A percentile compares a stretch with the other conserved stretches of the same genome.
Conservation (phyloP, 495 filamentous ascomycete genomes). For the Penicillium dipodomyicola region DNA sequence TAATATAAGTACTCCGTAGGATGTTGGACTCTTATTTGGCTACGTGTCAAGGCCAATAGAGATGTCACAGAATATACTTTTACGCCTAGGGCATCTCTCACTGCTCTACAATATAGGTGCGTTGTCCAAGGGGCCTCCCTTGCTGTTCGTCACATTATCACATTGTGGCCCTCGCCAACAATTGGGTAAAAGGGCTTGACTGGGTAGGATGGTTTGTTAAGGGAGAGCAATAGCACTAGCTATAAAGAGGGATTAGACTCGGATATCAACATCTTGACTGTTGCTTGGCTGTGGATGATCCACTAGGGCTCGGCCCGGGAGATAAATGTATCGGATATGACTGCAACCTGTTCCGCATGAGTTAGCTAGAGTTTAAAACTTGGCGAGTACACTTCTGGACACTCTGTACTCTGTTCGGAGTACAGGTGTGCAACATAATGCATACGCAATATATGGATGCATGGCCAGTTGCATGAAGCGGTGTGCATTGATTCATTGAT, state of each 20-base stretch:
- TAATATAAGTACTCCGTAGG: neutral
- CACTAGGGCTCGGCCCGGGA: neutral
- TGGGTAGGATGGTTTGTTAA: neutral
- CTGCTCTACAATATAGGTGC: neutral
- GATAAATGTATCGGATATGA: neutral
- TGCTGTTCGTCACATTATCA: neutral
- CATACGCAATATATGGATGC: neutral
- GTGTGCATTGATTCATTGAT: slow-evolving; percentile 1
- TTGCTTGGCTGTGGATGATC: too few relatives aligned
- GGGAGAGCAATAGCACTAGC: neutral
- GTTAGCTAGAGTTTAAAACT: too few relatives aligned
- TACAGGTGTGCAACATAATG: too few relatives aligned
- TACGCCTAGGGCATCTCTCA: neutral
- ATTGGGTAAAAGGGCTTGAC: neutral
- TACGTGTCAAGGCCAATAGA: neutral
- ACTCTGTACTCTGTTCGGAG: too few relatives aligned
- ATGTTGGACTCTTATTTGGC: neutral
- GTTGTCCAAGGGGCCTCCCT: neutral
- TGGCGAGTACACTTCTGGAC: too few relatives aligned
- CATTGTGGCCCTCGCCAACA: neutral
- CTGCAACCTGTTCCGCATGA: too few relatives aligned
- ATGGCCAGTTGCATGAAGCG: slow-evolving; percentile 10
- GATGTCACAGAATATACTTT: neutral
- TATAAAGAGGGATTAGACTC: too few relatives aligned
- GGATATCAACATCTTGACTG: neutral